Evolutionary conservation across 2,329 filamentous ascomycete genomes (phyloP).

Genomic region (Incumbomyces delicatus): DNA sequence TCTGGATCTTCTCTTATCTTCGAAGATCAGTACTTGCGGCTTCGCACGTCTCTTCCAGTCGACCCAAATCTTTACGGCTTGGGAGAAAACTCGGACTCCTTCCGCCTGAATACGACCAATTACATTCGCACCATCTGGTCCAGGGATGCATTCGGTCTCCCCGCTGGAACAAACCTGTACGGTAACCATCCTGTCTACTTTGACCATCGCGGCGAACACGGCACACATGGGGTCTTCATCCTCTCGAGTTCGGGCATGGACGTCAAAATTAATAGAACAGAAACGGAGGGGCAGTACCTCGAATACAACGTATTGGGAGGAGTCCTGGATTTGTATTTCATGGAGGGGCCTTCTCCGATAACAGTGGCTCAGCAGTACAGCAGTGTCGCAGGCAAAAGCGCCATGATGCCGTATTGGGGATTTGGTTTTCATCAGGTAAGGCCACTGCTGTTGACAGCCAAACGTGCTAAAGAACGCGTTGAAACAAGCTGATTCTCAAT

Average conservation of each 20-base stretch:
- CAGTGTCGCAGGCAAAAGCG: constrained; percentile 35
- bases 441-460: constrained; percentile 30
- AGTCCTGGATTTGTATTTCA: constrained; percentile 56
- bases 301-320: constrained; percentile 65
- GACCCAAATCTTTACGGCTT: constrained; percentile 62
- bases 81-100: constrained; percentile 60
- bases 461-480: constrained; percentile 38
- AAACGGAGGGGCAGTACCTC: constrained; percentile 49
- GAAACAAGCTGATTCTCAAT: constrained; percentile 15
- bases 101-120: constrained; percentile 54
- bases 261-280: constrained; percentile 54
- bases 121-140: constrained; percentile 57
- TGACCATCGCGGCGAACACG: constrained; percentile 48
- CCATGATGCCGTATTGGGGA: constrained; percentile 56
- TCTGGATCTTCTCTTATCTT: constrained; percentile 55
- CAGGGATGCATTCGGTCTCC: constrained; percentile 50
- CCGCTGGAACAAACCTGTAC: constrained; percentile 53
- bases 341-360: constrained; percentile 43
- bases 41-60: constrained; percentile 55
- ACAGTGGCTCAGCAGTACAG: constrained; percentile 47
- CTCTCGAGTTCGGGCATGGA: constrained; percentile 67
- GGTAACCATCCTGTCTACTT: constrained; percentile 60
- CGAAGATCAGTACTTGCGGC: constrained; percentile 62
- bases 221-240: constrained; percentile 57
- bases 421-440: constrained; percentile 49